These are phyloP conservation scores for Eucalyptus fibrosa DNA, from an alignment of 345 rosid species.

Conservation along the genomic window DNA sequence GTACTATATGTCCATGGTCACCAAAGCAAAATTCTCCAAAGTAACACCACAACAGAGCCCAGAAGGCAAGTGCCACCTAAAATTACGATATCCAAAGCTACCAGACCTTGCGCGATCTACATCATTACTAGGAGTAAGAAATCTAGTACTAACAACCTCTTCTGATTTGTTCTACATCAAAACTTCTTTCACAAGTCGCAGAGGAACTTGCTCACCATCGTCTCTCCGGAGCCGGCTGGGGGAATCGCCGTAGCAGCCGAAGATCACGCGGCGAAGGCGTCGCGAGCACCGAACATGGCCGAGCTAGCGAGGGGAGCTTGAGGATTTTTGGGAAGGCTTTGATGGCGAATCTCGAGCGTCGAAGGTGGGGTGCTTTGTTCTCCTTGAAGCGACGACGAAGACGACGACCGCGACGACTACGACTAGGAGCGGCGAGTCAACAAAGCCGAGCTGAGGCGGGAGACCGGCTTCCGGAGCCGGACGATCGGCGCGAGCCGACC, in stretches of 20 bases:
- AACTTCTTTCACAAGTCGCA: slow-evolving; percentile 29
- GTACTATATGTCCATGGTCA: background rate
- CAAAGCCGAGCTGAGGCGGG: background rate
- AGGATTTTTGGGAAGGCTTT: background rate
- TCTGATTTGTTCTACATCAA: background rate
- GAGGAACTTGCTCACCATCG: background rate
- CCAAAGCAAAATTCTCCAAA: background rate
- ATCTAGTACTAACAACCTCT: background rate
- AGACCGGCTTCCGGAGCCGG: background rate
- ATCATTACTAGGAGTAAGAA: fast-evolving
- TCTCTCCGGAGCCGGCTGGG: background rate
- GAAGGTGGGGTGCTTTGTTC: background rate
- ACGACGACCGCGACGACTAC: background rate
- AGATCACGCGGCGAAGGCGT: background rate
- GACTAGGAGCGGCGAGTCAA: background rate
- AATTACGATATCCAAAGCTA: background rate
- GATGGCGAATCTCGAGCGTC: background rate
- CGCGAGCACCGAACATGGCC: background rate
- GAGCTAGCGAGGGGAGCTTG: background rate
- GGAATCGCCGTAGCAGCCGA: background rate
- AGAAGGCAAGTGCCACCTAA: background rate
- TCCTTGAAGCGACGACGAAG: background rate
- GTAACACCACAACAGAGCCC: background rate
- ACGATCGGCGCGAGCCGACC: background rate
- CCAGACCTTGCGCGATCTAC: fast-evolving